Conservation (phyloP, 202 grass and related monocot species). For the Sporobolus alterniflorus region DNA sequence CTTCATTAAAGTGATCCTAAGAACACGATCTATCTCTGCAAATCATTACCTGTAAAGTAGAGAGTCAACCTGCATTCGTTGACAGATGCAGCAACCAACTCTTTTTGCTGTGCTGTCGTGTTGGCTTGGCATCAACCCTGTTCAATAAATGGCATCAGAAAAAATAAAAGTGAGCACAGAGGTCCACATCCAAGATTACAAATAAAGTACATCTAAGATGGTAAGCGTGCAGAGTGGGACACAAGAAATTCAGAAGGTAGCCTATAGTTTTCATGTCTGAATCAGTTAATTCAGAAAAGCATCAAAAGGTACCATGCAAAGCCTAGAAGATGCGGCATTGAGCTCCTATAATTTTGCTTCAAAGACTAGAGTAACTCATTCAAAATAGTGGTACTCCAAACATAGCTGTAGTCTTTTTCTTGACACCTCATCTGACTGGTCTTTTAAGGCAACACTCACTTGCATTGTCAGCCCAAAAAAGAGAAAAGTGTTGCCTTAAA, state of each 20-base stretch:
- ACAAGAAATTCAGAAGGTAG: constrained; percentile 12
- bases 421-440: constrained; percentile 24
- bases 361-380: constrained; percentile 28
- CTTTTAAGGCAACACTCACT: constrained; percentile 41
- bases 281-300: constrained; percentile 39
- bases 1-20: constrained; percentile 4
- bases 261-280: constrained; percentile 28
- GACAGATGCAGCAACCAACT: constrained; percentile 73
- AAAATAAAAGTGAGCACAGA: background rate
- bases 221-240: constrained; percentile 3
- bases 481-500: constrained; percentile 16
- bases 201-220: constrained; percentile 30
- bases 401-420: constrained; percentile 13
- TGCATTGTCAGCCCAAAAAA: constrained; percentile 22
- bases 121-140: constrained; percentile 45
- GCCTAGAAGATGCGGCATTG: constrained; percentile 16
- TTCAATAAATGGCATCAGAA: constrained; percentile 44
- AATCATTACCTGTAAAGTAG: constrained; percentile 88
- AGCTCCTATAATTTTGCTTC: constrained; percentile 45
- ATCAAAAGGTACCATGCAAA: constrained; percentile 15
- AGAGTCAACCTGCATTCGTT: constrained; percentile 74
- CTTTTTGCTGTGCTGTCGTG: constrained; percentile 49
- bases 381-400: constrained; percentile 24
- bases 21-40: constrained; percentile 27
- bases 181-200: constrained; percentile 21